A percentile compares a stretch with the other conserved stretches of the same genome.
Conservation (phyloP, 2,329 filamentous ascomycete species). For the Aspergillus alliaceus region DNA sequence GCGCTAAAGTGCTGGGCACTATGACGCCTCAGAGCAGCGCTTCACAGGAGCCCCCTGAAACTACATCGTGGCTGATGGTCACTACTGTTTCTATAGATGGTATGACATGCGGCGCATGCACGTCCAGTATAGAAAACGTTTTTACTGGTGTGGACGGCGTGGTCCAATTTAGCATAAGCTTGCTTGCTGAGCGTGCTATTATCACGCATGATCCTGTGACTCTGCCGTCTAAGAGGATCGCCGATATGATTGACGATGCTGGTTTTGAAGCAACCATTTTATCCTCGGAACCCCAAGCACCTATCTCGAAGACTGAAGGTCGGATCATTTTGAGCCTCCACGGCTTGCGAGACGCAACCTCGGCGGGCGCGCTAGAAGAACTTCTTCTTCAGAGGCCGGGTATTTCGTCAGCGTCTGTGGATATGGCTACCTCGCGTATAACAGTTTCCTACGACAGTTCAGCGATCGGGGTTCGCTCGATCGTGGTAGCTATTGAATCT, state of each 20-base stretch:
- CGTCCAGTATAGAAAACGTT: conserved; percentile 81
- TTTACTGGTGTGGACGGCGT: conserved; percentile 77
- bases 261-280: conserved; percentile 86
- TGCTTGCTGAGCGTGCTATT: conserved; percentile 88
- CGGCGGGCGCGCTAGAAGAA: conserved; percentile 71
- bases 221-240: conserved; percentile 71
- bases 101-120: conserved; percentile 98
- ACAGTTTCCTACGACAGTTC: conserved; percentile 71
- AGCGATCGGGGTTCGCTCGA: conserved; percentile 72
- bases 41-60: conserved; percentile 33
- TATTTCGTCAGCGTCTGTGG: conserved; percentile 71
- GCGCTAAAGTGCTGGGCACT: conserved; percentile 74
- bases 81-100: conserved; percentile 90
- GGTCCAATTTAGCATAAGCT: conserved; percentile 87
- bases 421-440: conserved; percentile 70
- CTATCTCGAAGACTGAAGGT: conserved; percentile 57
- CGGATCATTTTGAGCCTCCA: conserved; percentile 81
- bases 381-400: conserved; percentile 66
- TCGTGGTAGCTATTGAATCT: conserved; percentile 81
- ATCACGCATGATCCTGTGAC: conserved; percentile 76
- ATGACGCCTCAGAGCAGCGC: conserved; percentile 42
- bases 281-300: conserved; percentile 66
- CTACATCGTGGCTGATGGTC: conserved; percentile 51
- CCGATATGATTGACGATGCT: conserved; percentile 80
- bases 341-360: conserved; percentile 69